A percentile compares a stretch with the other conserved stretches of the same genome.
Conservation (phyloP, 2,329 filamentous ascomycete species). For the Aschersonia sp. region DNA sequence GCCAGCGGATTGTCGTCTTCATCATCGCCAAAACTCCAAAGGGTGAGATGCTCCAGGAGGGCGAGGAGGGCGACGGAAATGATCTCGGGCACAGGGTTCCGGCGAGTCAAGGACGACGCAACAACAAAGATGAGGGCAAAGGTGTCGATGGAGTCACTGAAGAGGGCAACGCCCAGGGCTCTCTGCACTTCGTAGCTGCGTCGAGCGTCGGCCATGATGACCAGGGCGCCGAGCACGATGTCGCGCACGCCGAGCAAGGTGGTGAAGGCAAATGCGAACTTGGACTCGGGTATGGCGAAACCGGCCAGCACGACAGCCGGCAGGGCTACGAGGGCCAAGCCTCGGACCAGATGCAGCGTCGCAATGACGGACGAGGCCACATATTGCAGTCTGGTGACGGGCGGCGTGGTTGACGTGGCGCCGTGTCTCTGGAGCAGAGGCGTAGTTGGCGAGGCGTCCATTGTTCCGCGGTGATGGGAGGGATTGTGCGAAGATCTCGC, state of each 20-base stretch:
- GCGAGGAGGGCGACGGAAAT: constrained; percentile 15
- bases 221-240: constrained; percentile 14
- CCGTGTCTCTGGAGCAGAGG: constrained; percentile 2
- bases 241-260: constrained; percentile 17
- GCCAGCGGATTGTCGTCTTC: constrained; percentile 5
- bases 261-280: constrained; percentile 14
- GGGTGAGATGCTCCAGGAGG: constrained; percentile 16
- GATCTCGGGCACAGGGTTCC: constrained; percentile 14
- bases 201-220: constrained; percentile 11
- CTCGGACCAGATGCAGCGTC: constrained; percentile 13
- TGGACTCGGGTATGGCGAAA: constrained; percentile 13
- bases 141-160: constrained; percentile 19
- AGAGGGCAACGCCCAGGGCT: constrained; percentile 14
- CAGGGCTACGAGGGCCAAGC: constrained; percentile 13
- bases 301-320: constrained; percentile 14
- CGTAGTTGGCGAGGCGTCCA: constrained; percentile 2
- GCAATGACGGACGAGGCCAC: constrained; percentile 11
- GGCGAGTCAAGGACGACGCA: constrained; percentile 15
- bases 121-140: constrained; percentile 19
- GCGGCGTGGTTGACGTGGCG: not conserved
- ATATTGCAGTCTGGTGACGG: constrained; percentile 9
- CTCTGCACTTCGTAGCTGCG: constrained; percentile 13
- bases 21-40: constrained; percentile 18
- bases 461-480: not conserved
- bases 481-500: not conserved